Evolutionary conservation across 495 filamentous ascomycete genomes (phyloP), one percentile per base, ranked within the genome.

Genomic region (Penicillium ucsense): DNA sequence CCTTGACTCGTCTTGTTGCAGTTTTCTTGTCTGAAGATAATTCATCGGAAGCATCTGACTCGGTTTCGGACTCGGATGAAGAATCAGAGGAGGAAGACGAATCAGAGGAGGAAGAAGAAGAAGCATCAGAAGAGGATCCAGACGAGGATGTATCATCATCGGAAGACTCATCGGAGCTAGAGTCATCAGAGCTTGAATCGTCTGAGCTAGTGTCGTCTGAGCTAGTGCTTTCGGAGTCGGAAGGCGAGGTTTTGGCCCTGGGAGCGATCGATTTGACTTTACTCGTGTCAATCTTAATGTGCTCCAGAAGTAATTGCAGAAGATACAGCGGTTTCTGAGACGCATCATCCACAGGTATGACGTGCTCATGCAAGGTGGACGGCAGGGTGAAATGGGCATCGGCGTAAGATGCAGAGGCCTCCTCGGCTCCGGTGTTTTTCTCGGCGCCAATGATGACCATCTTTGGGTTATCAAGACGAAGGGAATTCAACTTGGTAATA

Each of bases 261-360:
- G 44, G 9, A 30, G n/a, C 30, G 30, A 6, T 27, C 3, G 5
- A 12, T 5, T 32, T 5, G 35, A 37, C 10, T 10, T 41, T 31
- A 35, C 52, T 48, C 41, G 43, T 46, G 52, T 49, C 48, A 46
- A 70, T 33, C 44, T 66, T 57, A 35, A 74, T 67, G 33, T 64
- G 53, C 5, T 63, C 61, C 3, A 63, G 54, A 38, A 74, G 53
- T 7, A 74, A 60, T 30, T 62, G 61, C 12, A 82, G 53, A 27
- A 98, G 74, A 59, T 89, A 89, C 6, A 98, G 71, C 1, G 92
- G 91, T 66, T 97, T 98, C 20, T 88, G 74, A 34, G 77, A 77
- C 10, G 76, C 81, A 52, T 94, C 83, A 11, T 78, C 77, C 28
- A 95, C 79, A 31, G 86, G 79, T 11, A 95, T 67, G 12, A 81